These are phyloP conservation scores for Suillus occidentalis DNA, from an alignment of 768 basidiomycete genomes.

Conservation along the genomic window DNA sequence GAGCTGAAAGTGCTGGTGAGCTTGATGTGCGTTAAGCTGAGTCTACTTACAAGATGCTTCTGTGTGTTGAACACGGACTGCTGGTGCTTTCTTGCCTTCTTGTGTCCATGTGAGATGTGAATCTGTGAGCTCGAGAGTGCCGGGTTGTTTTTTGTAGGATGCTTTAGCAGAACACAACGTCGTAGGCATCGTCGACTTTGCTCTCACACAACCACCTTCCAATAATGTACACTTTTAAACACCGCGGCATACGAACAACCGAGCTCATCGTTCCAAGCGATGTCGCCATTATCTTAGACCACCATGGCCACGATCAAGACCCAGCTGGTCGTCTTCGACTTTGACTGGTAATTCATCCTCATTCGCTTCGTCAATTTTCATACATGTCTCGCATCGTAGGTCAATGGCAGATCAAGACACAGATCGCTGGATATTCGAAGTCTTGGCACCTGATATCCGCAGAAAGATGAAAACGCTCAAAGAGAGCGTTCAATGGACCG, in stretches of 20 bases:
- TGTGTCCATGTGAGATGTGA: slow-evolving; percentile 79
- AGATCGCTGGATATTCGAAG: slow-evolving; percentile 90
- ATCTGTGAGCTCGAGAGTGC: slow-evolving; percentile 73
- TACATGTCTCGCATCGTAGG: slow-evolving; percentile 40
- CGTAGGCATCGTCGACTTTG: slow-evolving; percentile 51
- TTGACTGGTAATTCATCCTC: slow-evolving; percentile 74
- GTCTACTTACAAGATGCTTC: slow-evolving; percentile 60
- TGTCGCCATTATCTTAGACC: background rate
- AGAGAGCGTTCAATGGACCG: slow-evolving; percentile 80
- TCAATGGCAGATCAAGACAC: slow-evolving; percentile 95
- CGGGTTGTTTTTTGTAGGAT: slow-evolving; percentile 81
- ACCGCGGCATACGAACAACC: slow-evolving; percentile 6
- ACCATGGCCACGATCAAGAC: slow-evolving; percentile 34
- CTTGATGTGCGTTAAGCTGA: slow-evolving; percentile 4
- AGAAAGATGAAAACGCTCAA: slow-evolving; percentile 74
- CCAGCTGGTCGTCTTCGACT: slow-evolving; percentile 92
- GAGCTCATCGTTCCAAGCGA: background rate
- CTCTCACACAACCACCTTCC: slow-evolving; percentile 7
- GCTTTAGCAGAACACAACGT: slow-evolving; percentile 72
- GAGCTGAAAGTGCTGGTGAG: slow-evolving; percentile 41
- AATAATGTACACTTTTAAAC: slow-evolving; percentile 11
- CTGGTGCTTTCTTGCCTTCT: slow-evolving; percentile 62
- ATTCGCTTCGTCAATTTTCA: background rate
- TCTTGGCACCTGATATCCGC: slow-evolving; percentile 82
- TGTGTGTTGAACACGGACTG: slow-evolving; percentile 59